Percentiles rank a stretch among this genome's conserved stretches.
Evolutionary conservation across 1,284 basidiomycete species (phyloP).

Genomic region (Melampsora allii-populina): DNA sequence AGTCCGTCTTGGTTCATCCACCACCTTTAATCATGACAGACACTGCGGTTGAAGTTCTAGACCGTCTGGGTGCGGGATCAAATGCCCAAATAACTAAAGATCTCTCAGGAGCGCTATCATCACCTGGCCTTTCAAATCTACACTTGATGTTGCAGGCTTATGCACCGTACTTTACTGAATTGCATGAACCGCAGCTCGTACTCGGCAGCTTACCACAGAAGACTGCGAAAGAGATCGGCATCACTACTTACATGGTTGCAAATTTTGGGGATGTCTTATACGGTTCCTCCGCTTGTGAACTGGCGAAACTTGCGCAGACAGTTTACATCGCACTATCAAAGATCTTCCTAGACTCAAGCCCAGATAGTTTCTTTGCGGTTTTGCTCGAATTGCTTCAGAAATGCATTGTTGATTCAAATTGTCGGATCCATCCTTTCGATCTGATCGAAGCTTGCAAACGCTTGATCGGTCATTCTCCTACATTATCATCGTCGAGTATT

Average conservation of each 20-base stretch:
- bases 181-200: neutral
- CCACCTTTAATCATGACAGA: conserved; percentile 31
- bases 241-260: neutral
- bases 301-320: conserved; percentile 11
- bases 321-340: neutral
- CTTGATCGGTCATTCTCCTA: neutral
- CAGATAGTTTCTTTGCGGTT: conserved; percentile 1
- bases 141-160: neutral
- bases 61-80: neutral
- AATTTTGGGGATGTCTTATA: neutral
- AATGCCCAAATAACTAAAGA: neutral
- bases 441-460: conserved; percentile 10
- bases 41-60: conserved; percentile 6
- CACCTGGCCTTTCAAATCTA: neutral
- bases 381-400: conserved; percentile 25
- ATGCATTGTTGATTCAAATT: conserved; percentile 22
- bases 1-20: conserved; percentile 20
- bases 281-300: neutral
- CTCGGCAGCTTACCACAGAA: neutral
- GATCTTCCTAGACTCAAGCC: neutral
- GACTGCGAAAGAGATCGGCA: neutral
- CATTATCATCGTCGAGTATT: conserved; percentile 4
- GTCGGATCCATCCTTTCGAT: conserved; percentile 34
- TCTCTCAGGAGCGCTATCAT: neutral
- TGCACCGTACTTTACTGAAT: neutral